Evolutionary conservation across 208 protist genomes (phyloP).

Genomic region (Acanthamoeba castellanii): DNA sequence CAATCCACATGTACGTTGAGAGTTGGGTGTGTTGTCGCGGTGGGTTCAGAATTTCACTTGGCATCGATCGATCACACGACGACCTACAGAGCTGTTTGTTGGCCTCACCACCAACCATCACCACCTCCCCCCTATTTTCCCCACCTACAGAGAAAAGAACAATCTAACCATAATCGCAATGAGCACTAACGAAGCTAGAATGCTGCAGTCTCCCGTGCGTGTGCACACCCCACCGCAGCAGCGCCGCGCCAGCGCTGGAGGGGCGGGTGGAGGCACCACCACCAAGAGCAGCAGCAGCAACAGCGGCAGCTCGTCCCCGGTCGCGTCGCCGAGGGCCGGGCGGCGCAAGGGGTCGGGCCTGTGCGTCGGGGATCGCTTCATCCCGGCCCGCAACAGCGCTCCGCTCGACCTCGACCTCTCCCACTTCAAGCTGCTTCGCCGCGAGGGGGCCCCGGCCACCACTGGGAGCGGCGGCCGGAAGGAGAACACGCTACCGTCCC

Average conservation of each 20-base stretch:
- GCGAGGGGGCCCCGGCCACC: neutral
- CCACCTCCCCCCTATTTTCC: too few relatives aligned
- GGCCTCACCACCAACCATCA: too few relatives aligned
- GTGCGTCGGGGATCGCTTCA: constrained; percentile 8
- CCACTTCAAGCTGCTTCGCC: constrained; percentile 28
- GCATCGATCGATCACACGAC: too few relatives aligned
- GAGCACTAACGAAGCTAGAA: neutral
- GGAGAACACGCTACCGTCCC: neutral
- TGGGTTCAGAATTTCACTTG: too few relatives aligned
- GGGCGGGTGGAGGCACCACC: neutral
- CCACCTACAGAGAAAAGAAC: too few relatives aligned
- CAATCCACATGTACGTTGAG: too few relatives aligned
- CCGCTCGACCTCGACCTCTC: constrained; percentile 30
- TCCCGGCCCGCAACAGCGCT: neutral
- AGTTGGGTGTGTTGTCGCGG: too few relatives aligned
- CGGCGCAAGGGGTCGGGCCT: neutral
- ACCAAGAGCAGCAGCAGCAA: neutral
- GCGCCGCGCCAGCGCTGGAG: neutral
- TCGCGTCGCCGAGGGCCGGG: neutral
- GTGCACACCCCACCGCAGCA: neutral
- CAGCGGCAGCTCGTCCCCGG: neutral
- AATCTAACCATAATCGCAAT: neutral
- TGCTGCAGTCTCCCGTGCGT: neutral
- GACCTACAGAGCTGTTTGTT: too few relatives aligned
- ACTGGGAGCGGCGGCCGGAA: neutral